Base-by-base conservation (phyloP, 495 filamentous ascomycete species). In the Xylaria bambusicola region DNA sequence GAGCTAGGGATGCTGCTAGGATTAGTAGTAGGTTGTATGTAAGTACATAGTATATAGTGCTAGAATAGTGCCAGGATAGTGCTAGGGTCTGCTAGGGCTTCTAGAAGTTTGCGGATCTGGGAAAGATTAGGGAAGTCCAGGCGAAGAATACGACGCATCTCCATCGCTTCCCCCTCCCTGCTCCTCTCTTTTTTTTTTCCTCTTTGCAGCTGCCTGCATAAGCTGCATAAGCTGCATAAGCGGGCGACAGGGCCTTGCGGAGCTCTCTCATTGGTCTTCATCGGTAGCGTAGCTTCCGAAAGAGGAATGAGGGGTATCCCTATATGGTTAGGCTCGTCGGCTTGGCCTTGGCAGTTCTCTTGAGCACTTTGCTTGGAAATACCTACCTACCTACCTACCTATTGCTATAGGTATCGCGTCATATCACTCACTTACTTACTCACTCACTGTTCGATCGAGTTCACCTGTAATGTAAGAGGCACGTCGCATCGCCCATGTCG, bases 111-210 rank as follows among this genome's bases (percentile, higher is more conserved):
- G 27, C 53, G 15, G 21, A 38, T 56, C 52, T 35, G 27, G 44
- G 53, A 17, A 56, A 38, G 42, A 46, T 24, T 29, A 56, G 42
- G 53, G 42, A 56, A 38, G 53, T 56, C 41, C 40, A 56, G 42
- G 53, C 53, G 53, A 48, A 31, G 17, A 23, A 38, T 13, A 18
- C 9, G 15, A 6, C 52, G 12, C 51, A 18, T 53, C 51, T 53
- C 18, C 50, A 24, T 36, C 29, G 5, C 29, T 33, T 33, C 29
- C 10, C n/a, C n/a, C n/a, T n/a, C n/a, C n/a, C n/a, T n/a, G n/a
- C n/a, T n/a, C n/a, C n/a, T n/a, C n/a, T n/a, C n/a, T n/a, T n/a
- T n/a, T n/a, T n/a, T n/a, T n/a, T n/a, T n/a, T n/a, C 29, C 29
- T 10, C 48, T 24, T 24, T 18, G 23, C 36, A 20, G 36, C 20